Base-by-base conservation (phyloP, 73 alveolate genomes). In the Paramecium tetraurelia region DNA sequence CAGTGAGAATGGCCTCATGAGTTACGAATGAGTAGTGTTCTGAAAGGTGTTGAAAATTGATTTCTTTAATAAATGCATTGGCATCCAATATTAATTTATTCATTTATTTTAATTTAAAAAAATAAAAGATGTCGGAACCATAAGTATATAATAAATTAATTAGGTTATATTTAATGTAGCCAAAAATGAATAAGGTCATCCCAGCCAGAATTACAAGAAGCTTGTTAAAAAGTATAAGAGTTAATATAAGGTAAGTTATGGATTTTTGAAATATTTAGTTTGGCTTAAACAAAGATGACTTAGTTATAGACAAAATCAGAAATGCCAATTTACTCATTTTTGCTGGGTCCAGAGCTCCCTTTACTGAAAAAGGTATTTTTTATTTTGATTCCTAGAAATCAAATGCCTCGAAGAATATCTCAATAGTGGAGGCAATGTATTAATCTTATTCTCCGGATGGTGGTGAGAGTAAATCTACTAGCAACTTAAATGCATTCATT, bases 391-490 rank as follows among this genome's bases (percentile, higher is more conserved):
- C 18, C 93, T 44, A 83, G 99, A 98, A 95, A 92, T 98, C 72
- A 94, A 96, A 9, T 98, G 97, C 57, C 89, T 98, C 31, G 95
- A 97, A 95, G 93, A 88, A 77, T 98, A 97, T 94, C 75, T 98
- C 46, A 96, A 89, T 38, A 96, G 94, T 38, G 99, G 99, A 27
- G 99, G 99, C 48, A 96, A 96, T 92, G 92, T 96, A 18, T 77
- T 98, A 87, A 85, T 98, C 58, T 86, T 97, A 43, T 84, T 93
- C 75, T 97, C 98, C 6, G 99, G 99, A 98, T 87, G 99, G 99
- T 33, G 99, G 99, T 22, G 99, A 97, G 86, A 86, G 95, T 69
- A 97, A 96, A 89, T 80, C 87, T 58, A 92, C 94, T 76, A 97
- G 99, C 71, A 98, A 98, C 83, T 94, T 98, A 85, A 98, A 98